These are phyloP conservation scores for Candida arabinofermentans DNA, from an alignment of 805 yeast genomes.

Conservation along the genomic window DNA sequence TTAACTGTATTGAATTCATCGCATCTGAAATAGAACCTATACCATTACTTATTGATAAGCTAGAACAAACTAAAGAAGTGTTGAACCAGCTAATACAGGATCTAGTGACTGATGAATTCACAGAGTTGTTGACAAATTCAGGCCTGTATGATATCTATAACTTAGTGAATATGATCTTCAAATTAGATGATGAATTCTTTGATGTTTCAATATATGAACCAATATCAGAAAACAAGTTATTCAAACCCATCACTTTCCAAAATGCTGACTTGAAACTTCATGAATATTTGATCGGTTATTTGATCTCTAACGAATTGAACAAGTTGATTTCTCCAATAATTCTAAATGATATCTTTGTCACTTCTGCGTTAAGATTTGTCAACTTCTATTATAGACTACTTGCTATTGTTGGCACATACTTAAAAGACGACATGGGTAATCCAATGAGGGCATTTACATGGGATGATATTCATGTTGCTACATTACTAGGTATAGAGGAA, in stretches of 20 bases:
- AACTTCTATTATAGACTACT: conserved; percentile 41
- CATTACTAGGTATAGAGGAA: conserved; percentile 65
- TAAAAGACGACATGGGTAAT: conserved; percentile 27
- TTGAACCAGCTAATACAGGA: conserved; percentile 35
- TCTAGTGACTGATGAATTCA: conserved; percentile 43
- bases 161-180: conserved; percentile 68
- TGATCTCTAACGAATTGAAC: conserved; percentile 53
- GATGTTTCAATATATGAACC: conserved; percentile 65
- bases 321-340: conserved; percentile 61
- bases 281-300: conserved; percentile 53
- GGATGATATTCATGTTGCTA: conserved; percentile 58
- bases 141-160: conserved; percentile 58
- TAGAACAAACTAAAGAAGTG: conserved; percentile 31
- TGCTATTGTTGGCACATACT: conserved; percentile 34
- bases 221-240: conserved; percentile 55
- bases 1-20: conserved; percentile 60
- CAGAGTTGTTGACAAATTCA: conserved; percentile 45
- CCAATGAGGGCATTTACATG: conserved; percentile 40
- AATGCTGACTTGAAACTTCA: conserved; percentile 44
- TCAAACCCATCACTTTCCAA: conserved; percentile 40
- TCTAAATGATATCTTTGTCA: conserved; percentile 49
- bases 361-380: conserved; percentile 47
- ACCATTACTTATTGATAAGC: conserved; percentile 36
- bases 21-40: conserved; percentile 49
- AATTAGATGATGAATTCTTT: conserved; percentile 52